A percentile compares a stretch with the other conserved stretches of the same genome.
phyloP scores from a whole-genome alignment of 371 early-diverging fungal species.

The Mortierella sp. region DNA sequence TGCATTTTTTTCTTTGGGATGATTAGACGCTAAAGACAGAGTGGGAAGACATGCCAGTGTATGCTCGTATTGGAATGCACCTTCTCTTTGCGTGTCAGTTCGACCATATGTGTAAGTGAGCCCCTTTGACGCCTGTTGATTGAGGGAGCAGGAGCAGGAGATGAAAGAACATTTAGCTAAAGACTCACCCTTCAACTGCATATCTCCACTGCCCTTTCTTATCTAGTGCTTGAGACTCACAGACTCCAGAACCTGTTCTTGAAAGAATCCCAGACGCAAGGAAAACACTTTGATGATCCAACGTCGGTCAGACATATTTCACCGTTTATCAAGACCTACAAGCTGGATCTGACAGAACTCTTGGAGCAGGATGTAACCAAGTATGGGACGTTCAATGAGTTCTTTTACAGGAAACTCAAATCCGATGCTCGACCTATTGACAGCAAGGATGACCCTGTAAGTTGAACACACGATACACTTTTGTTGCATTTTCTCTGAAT shows the following conservation, averaged over 20 bases:
- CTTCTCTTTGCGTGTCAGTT: constrained; percentile 63
- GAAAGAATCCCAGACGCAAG: constrained; percentile 70
- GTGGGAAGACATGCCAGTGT: constrained; percentile 71
- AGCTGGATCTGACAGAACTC: constrained; percentile 63
- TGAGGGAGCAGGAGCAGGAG: not conserved
- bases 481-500: not conserved
- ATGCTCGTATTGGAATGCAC: constrained; percentile 71
- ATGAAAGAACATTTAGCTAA: not conserved
- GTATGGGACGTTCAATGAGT: constrained; percentile 81
- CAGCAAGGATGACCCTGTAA: constrained; percentile 38
- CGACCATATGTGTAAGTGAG: constrained; percentile 57
- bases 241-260: constrained; percentile 68
- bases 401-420: constrained; percentile 81
- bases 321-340: constrained; percentile 75
- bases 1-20: constrained; percentile 40
- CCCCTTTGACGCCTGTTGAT: not conserved
- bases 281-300: constrained; percentile 75
- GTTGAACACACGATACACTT: not conserved
- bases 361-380: constrained; percentile 59
- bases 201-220: not conserved
- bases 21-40: constrained; percentile 44
- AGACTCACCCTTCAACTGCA: not conserved
- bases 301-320: constrained; percentile 72
- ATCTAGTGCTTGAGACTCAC: constrained; percentile 60
- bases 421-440: constrained; percentile 70